Evolutionary conservation across 2,329 filamentous ascomycete genomes (phyloP).

Genomic region (Alternaria arbusti): DNA sequence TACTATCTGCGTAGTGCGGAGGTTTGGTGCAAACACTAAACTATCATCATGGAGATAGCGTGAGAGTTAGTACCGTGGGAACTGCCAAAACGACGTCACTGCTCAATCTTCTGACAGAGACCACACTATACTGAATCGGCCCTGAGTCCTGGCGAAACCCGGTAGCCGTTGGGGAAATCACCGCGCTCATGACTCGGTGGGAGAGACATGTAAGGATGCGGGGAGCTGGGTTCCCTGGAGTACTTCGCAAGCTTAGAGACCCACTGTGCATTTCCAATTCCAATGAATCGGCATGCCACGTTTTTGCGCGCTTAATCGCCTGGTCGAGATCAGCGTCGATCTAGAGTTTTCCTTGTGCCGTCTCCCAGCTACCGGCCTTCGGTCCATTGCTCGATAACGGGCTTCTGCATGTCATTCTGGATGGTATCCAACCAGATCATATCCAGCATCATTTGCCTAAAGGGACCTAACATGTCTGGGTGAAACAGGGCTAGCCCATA

Average conservation of each 20-base stretch:
- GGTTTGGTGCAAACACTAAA: not conserved
- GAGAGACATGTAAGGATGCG: not conserved
- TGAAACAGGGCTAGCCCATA: not conserved
- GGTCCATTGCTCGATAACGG: not conserved
- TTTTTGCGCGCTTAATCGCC: slow-evolving; percentile 2
- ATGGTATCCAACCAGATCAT: not conserved
- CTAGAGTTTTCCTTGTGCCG: not conserved
- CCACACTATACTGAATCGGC: not conserved
- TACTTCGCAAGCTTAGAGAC: not conserved
- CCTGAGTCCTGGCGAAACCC: not conserved
- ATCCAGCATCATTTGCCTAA: slow-evolving; percentile 1
- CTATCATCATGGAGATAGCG: not conserved
- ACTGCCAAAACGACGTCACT: not conserved
- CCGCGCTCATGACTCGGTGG: not conserved
- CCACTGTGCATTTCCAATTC: not conserved
- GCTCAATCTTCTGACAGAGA: not conserved
- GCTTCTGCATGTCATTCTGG: not conserved
- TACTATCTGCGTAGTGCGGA: not conserved
- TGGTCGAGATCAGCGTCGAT: not conserved
- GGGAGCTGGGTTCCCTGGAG: not conserved
- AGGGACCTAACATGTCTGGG: not conserved
- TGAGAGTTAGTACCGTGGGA: not conserved
- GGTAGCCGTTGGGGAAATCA: not conserved
- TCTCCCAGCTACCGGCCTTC: not conserved
- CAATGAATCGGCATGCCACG: slow-evolving; percentile 1